A percentile compares a stretch with the other conserved stretches of the same genome.
Conservation (phyloP, 306 rosid species). For the Trifolium repens region DNA sequence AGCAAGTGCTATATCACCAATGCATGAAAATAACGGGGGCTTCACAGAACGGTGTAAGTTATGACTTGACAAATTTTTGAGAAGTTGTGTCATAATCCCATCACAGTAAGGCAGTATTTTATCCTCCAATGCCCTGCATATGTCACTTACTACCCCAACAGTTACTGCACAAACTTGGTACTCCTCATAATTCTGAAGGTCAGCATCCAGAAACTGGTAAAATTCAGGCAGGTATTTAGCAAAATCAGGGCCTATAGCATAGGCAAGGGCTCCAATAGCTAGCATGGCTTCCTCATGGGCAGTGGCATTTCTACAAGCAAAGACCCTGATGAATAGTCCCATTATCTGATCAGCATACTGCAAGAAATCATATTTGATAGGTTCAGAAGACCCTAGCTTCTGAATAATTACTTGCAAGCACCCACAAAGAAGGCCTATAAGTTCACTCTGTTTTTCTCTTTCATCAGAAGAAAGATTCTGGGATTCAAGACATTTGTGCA, state of each 20-base stretch:
- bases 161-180: slow-evolving; percentile 92
- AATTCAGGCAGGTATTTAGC: slow-evolving; percentile 82
- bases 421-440: slow-evolving; percentile 90
- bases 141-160: slow-evolving; percentile 92
- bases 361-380: slow-evolving; percentile 71
- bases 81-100: slow-evolving; percentile 91
- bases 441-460: slow-evolving; percentile 76
- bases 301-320: slow-evolving; percentile 88
- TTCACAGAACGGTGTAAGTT: slow-evolving; percentile 89
- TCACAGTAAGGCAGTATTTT: slow-evolving; percentile 87
- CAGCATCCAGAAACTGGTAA: slow-evolving; percentile 79
- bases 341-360: slow-evolving; percentile 84
- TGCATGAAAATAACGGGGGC: slow-evolving; percentile 91
- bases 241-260: slow-evolving; percentile 75
- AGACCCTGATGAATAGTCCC: slow-evolving; percentile 81
- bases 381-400: slow-evolving; percentile 79
- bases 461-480: slow-evolving; percentile 84
- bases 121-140: slow-evolving; percentile 89
- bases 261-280: slow-evolving; percentile 93
- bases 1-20: slow-evolving; percentile 91
- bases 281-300: slow-evolving; percentile 98
- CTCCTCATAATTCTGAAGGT: slow-evolving; percentile 93
- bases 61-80: slow-evolving; percentile 82
- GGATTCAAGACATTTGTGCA: slow-evolving; percentile 79
- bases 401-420: slow-evolving; percentile 88